These are phyloP conservation scores for Cyclotella distinguenda DNA, from an alignment of 108 stramenopile species.

Conservation along the genomic window DNA sequence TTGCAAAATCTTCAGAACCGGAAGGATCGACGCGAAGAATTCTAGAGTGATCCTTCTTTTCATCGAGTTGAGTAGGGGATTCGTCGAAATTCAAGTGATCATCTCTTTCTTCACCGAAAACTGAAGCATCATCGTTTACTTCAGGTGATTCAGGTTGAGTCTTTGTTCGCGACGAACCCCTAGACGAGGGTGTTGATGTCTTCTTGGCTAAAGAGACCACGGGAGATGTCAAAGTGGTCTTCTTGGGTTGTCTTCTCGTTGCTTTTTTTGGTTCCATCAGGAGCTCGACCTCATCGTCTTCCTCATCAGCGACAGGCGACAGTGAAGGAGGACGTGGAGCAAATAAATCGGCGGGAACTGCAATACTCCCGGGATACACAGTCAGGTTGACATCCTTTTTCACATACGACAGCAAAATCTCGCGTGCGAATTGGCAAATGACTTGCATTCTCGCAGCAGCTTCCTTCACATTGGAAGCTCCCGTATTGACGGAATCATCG, in stretches of 20 bases:
- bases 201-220: background rate
- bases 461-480: slow-evolving; percentile 10
- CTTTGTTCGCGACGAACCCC: background rate
- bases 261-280: background rate
- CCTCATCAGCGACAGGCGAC: slow-evolving; percentile 2
- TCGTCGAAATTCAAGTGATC: background rate
- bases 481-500: slow-evolving; percentile 10
- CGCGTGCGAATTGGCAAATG: slow-evolving; percentile 65
- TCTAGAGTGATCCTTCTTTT: slow-evolving; percentile 4
- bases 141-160: background rate
- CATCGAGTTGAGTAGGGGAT: background rate
- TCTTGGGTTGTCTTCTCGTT: background rate
- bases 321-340: slow-evolving; percentile 12
- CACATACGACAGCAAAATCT: slow-evolving; percentile 76
- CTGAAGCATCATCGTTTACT: background rate
- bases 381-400: slow-evolving; percentile 85
- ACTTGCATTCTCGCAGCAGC: slow-evolving; percentile 54
- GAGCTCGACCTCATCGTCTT: background rate
- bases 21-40: background rate
- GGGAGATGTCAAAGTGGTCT: background rate
- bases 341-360: slow-evolving; percentile 57
- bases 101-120: background rate
- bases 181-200: background rate
- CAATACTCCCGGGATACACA: slow-evolving; percentile 71
- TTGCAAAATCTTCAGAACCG: slow-evolving; percentile 13